Conservation (phyloP, 495 filamentous ascomycete genomes). For the Articulospora tetracladia region DNA sequence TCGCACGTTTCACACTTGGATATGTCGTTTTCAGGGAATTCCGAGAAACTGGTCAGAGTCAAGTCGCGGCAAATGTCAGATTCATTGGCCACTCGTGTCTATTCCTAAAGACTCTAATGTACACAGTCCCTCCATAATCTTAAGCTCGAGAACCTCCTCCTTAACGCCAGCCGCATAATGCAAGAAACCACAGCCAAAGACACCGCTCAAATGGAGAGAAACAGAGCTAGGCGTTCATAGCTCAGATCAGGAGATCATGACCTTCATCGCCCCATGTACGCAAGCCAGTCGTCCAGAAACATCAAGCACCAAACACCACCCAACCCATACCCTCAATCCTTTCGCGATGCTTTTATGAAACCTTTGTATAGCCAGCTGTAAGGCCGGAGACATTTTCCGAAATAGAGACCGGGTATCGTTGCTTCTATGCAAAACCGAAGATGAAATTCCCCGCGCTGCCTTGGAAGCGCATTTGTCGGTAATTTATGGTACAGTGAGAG, state of each 20-base stretch:
- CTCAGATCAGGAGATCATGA: too few species aligned
- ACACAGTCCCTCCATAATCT: constrained; percentile 9
- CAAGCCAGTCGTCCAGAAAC: background rate
- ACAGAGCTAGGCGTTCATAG: constrained; percentile 11
- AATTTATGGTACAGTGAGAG: constrained; percentile 23
- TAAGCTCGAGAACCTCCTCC: background rate
- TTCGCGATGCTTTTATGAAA: constrained; percentile 26
- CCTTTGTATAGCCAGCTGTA: constrained; percentile 24
- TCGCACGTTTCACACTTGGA: too few species aligned
- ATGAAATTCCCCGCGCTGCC: constrained; percentile 22
- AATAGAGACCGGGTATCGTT: constrained; percentile 29
- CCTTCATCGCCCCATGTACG: too few species aligned
- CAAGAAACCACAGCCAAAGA: constrained; percentile 24
- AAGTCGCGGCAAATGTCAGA: background rate
- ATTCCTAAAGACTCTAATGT: constrained; percentile 20
- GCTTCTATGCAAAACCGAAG: constrained; percentile 30
- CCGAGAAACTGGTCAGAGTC: too few species aligned
- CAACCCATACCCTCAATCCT: constrained; percentile 4
- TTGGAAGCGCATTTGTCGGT: constrained; percentile 17
- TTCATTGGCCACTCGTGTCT: background rate
- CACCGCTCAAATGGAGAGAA: constrained; percentile 22
- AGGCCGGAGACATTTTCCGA: constrained; percentile 17
- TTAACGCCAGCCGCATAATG: constrained; percentile 24
- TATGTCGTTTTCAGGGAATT: too few species aligned
- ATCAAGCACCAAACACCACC: constrained; percentile 13